Percentiles rank a stretch among this genome's conserved stretches.
Conservation (phyloP, 345 rosid species). For the Eucalyptus sp. region DNA sequence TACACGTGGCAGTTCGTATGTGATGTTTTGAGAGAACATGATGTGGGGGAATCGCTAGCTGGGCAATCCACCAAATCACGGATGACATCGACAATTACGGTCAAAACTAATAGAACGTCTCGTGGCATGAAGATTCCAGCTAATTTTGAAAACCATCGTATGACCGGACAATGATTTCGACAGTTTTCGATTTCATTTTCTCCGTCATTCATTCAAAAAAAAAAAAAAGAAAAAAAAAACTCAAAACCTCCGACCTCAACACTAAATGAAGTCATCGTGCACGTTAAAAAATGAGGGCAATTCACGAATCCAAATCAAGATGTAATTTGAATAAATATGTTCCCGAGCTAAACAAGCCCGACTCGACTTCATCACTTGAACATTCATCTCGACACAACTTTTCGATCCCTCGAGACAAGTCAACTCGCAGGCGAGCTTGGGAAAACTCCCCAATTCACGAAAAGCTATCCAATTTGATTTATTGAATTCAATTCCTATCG, state of each 20-base stretch:
- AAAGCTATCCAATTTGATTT: rapidly evolving
- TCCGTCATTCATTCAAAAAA: neutral
- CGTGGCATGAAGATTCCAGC: neutral
- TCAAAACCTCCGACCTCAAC: neutral
- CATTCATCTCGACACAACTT: neutral
- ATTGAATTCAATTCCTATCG: neutral
- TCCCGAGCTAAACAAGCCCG: neutral
- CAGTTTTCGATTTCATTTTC: neutral
- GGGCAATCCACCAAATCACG: neutral
- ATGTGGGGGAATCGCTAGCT: neutral
- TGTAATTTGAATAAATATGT: neutral
- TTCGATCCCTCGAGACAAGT: rapidly evolving
- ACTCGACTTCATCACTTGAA: neutral
- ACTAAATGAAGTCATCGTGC: neutral
- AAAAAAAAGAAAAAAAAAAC: neutral
- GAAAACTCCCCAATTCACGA: neutral
- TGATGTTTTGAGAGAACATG: neutral
- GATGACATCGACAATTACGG: neutral
- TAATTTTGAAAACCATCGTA: neutral
- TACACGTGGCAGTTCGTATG: neutral
- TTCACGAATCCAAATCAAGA: no score
- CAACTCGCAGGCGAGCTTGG: neutral
- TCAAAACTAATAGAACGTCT: neutral
- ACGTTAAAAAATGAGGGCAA: neutral
- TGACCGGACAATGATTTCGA: neutral